Percentiles rank a stretch among this genome's conserved stretches.
These are phyloP conservation scores for Aphanocladium album DNA, from an alignment of 2,329 filamentous ascomycete species.

Conservation along the genomic window DNA sequence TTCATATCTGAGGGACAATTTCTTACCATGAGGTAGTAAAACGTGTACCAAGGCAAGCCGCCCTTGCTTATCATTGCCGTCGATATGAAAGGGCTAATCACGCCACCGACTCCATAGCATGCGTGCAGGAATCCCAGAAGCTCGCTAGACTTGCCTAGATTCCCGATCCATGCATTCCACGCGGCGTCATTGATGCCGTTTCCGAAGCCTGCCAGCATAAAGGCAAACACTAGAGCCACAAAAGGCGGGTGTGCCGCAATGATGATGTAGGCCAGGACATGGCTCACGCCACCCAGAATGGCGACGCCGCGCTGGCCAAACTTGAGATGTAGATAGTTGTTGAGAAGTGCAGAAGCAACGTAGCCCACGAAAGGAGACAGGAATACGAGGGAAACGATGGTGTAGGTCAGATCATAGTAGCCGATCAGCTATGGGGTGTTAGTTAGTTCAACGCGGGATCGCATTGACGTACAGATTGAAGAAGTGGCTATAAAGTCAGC, in stretches of 20 bases:
- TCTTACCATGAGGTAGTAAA: slow-evolving; percentile 69
- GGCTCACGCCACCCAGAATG: slow-evolving; percentile 34
- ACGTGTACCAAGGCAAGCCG: slow-evolving; percentile 59
- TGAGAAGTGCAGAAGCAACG: slow-evolving; percentile 34
- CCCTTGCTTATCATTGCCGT: slow-evolving; percentile 64
- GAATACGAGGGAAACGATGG: slow-evolving; percentile 40
- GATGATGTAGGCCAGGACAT: slow-evolving; percentile 60
- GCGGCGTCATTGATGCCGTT: slow-evolving; percentile 59
- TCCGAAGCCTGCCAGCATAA: slow-evolving; percentile 63
- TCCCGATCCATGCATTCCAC: slow-evolving; percentile 56
- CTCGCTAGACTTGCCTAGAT: slow-evolving; percentile 65
- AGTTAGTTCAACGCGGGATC: not conserved
- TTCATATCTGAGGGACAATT: too few relatives aligned
- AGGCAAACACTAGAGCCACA: slow-evolving; percentile 59
- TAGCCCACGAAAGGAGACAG: slow-evolving; percentile 40
- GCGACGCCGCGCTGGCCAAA: slow-evolving; percentile 40
- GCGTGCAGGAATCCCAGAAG: slow-evolving; percentile 64
- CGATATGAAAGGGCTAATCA: slow-evolving; percentile 64
- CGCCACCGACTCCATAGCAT: slow-evolving; percentile 63
- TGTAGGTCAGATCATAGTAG: slow-evolving; percentile 37
- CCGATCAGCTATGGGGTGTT: slow-evolving; percentile 18
- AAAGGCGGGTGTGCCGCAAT: slow-evolving; percentile 63
- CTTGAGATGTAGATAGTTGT: slow-evolving; percentile 31
- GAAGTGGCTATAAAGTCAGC: slow-evolving; percentile 35
- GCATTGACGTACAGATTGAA: slow-evolving; percentile 43